Conservation (phyloP, 2,329 filamentous ascomycete species). For the Fusarium domesticum region DNA sequence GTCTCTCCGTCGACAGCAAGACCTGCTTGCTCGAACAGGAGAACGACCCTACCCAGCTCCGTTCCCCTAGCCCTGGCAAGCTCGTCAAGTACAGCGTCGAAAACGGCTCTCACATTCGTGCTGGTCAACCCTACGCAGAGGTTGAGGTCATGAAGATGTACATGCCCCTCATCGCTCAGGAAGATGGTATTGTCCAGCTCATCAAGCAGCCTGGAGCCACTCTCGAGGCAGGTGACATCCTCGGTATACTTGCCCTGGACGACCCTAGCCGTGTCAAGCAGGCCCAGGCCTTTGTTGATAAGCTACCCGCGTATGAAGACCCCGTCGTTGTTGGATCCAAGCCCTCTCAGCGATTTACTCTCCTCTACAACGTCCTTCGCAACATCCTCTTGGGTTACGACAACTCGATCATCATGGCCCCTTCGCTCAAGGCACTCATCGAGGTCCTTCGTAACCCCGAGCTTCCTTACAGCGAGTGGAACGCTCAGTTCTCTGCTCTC, state of each 20-base stretch:
- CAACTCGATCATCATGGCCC: conserved; percentile 93
- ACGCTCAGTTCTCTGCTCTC: conserved; percentile 91
- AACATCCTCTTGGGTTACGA: conserved; percentile 94
- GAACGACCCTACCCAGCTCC: conserved; percentile 96
- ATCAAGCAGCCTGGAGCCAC: conserved; percentile 99
- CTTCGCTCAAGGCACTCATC: conserved; percentile 83
- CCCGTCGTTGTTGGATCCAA: conserved; percentile 88
- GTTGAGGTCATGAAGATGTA: conserved; percentile 99
- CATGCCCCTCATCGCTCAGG: conserved; percentile 93
- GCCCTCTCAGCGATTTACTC: conserved; percentile 80
- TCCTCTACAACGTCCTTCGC: conserved; percentile 72
- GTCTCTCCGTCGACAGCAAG: conserved; percentile 95
- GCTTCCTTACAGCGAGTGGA: conserved; percentile 95
- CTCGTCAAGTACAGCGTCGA: conserved; percentile 97
- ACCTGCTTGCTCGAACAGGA: conserved; percentile 97
- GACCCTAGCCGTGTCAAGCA: conserved; percentile 96
- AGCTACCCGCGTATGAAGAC: conserved; percentile 81
- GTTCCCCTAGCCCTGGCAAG: conserved; percentile 93
- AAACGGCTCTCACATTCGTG: conserved; percentile 88
- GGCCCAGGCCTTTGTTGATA: conserved; percentile 87
- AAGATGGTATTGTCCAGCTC: conserved; percentile 94
- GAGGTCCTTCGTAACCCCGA: conserved; percentile 85
- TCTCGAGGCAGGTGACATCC: conserved; percentile 93
- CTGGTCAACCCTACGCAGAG: conserved; percentile 91
- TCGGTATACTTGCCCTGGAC: conserved; percentile 94